These are phyloP conservation scores for Trametes cinnabarina DNA, from an alignment of 768 basidiomycete species.

Conservation along the genomic window DNA sequence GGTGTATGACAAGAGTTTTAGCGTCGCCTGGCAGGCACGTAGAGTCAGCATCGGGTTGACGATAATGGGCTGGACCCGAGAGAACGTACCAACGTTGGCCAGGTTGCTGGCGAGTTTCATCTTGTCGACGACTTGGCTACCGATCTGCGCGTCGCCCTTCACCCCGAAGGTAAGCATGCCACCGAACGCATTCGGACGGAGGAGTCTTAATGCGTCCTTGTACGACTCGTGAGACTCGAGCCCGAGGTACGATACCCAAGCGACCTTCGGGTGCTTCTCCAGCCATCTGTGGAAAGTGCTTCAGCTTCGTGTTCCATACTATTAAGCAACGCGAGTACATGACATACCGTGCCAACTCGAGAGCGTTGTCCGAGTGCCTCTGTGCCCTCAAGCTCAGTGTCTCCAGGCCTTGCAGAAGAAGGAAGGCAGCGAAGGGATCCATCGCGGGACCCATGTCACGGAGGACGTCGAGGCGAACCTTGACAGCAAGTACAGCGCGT, in stretches of 20 bases:
- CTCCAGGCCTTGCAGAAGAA: conserved; percentile 74
- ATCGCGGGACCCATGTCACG: conserved; percentile 67
- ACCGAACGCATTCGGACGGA: conserved; percentile 57
- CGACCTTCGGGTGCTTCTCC: conserved; percentile 59
- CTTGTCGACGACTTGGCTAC: conserved; percentile 65
- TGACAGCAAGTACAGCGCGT: conserved; percentile 58
- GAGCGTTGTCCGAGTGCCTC: conserved; percentile 68
- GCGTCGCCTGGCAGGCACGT: conserved; percentile 49
- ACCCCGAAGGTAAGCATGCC: conserved; percentile 81
- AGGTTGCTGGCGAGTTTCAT: conserved; percentile 71
- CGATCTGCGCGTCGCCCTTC: conserved; percentile 48
- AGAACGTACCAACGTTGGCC: conserved; percentile 65
- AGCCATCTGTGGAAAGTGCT: conserved; percentile 43
- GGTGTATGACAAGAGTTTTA: conserved; percentile 81
- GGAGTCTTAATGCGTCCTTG: conserved; percentile 51
- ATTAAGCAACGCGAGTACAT: not conserved
- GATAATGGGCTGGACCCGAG: no score
- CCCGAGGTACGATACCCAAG: conserved; percentile 81
- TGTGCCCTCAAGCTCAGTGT: conserved; percentile 71
- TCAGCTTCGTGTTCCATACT: not conserved
- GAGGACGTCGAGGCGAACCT: conserved; percentile 60
- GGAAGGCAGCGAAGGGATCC: conserved; percentile 73
- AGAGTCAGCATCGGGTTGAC: no score
- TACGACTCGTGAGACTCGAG: conserved; percentile 62
- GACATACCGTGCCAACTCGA: conserved; percentile 59